phyloP scores from a whole-genome alignment of 805 yeast species.

The Candida loeiensis region DNA sequence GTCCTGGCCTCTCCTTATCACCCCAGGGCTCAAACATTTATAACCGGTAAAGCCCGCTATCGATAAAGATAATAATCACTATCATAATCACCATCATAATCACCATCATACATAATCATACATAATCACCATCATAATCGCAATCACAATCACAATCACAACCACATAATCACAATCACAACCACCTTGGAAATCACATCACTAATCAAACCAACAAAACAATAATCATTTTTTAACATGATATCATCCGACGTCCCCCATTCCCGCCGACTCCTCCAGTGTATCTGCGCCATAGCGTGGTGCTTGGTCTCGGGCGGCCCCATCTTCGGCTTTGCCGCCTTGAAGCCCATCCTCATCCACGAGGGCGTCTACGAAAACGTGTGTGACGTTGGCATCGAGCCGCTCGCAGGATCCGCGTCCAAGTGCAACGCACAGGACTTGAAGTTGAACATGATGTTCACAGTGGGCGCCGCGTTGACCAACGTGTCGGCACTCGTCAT shows the following conservation, averaged over 20 bases:
- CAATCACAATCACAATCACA: too few species aligned
- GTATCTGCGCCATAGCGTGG: slow-evolving; percentile 72
- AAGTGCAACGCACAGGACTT: slow-evolving; percentile 52
- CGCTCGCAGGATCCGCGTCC: slow-evolving; percentile 20
- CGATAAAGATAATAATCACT: too few species aligned
- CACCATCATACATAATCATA: too few species aligned
- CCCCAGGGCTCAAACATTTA: too few species aligned
- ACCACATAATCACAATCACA: too few species aligned
- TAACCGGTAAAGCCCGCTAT: too few species aligned
- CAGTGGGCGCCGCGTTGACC: slow-evolving; percentile 54
- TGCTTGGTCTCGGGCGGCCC: slow-evolving; percentile 92
- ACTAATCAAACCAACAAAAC: too few species aligned
- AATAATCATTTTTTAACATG: neutral
- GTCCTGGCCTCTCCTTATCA: too few species aligned
- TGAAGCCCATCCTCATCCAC: slow-evolving; percentile 73
- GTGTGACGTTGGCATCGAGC: slow-evolving; percentile 41
- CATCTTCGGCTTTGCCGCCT: slow-evolving; percentile 92
- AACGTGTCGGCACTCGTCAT: slow-evolving; percentile 51
- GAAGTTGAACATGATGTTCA: slow-evolving; percentile 55
- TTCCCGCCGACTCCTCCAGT: slow-evolving; percentile 19
- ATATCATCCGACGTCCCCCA: slow-evolving; percentile 7
- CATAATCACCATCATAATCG: too few species aligned
- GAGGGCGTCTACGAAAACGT: slow-evolving; percentile 72
- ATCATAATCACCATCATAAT: too few species aligned
- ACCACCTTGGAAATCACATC: too few species aligned